Base-by-base conservation (phyloP, 805 yeast species). In the Candida vaughaniae region DNA sequence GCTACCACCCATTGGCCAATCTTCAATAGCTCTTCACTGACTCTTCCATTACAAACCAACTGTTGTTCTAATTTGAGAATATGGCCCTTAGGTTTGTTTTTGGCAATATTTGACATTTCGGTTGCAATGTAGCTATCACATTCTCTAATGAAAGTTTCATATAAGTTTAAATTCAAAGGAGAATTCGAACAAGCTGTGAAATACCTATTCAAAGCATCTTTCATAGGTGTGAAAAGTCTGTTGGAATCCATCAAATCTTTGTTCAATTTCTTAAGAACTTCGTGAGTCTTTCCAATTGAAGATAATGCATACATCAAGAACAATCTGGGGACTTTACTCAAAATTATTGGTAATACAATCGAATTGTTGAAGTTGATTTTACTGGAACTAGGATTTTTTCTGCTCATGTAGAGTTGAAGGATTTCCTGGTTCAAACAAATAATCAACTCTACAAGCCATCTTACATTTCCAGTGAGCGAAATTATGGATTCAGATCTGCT, bases 381-480 rank as follows among this genome's bases (percentile, higher is more conserved):
- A 37, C 55, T 48, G 2, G 40, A 29, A 5, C 51, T 45, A 6
- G 41, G 40, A 30, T 51, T 39, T 16, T 45, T 35, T 52, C 56
- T 45, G 41, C 54, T 34, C 38, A 52, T 47, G 16, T 61, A 42
- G 18, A 80, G 49, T 22, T 80, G 74, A 16, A 82, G 52, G 22
- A 84, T 59, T 46, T 91, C 95, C 56, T 90, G 95, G 37, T 80
- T 77, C 27, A 86, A 55, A 44, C 77, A 79, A 1, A 82, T 77
- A 37, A 87, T 69, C 42, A 87, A 77, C 54, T 89, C 96, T 22
- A 87, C 74, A 47, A 86, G 75, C 96, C 97, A 91, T 49, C 87
- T 77, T 6, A 85, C 78, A 26, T 84, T 77, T 0, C 97, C 97
- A n/a, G 86, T 59, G 8, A 80, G 66, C 12, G 68, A 62, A 29